These are phyloP conservation scores for Mucor indicus DNA, from an alignment of 371 early-diverging fungal genomes.

Conservation along the genomic window DNA sequence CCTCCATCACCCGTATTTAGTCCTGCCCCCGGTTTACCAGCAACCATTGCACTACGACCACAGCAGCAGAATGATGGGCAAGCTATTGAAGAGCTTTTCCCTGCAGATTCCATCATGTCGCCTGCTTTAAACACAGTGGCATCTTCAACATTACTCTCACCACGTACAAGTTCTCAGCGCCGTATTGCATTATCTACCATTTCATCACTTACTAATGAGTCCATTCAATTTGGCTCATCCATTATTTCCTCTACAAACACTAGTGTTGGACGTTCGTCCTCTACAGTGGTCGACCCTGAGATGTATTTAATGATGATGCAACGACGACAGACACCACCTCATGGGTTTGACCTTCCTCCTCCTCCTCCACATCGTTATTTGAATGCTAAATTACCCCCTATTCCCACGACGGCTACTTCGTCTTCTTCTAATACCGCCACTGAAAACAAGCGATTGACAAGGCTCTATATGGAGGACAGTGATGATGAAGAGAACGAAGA, in stretches of 20 bases:
- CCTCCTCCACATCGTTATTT: conserved; percentile 14
- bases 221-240: conserved; percentile 9
- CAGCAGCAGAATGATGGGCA: conserved; percentile 12
- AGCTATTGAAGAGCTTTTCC: conserved; percentile 28
- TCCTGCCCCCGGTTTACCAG: conserved; percentile 38
- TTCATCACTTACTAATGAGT: conserved; percentile 23
- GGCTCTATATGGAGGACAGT: conserved; percentile 22
- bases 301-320: conserved; percentile 7
- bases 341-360: not conserved
- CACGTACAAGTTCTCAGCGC: conserved; percentile 21
- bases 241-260: not conserved
- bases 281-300: conserved; percentile 18
- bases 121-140: conserved; percentile 42
- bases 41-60: conserved; percentile 25
- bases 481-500: conserved; percentile 17
- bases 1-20: conserved; percentile 37
- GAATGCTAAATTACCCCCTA: conserved; percentile 29
- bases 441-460: conserved; percentile 17
- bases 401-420: conserved; percentile 13
- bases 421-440: not conserved
- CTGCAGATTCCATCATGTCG: conserved; percentile 4
- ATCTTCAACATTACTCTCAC: conserved; percentile 35
- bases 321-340: not conserved
- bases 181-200: conserved; percentile 28
- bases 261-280: not conserved